Conservation (phyloP, 805 yeast genomes). For the Torulaspora gathmanii region DNA sequence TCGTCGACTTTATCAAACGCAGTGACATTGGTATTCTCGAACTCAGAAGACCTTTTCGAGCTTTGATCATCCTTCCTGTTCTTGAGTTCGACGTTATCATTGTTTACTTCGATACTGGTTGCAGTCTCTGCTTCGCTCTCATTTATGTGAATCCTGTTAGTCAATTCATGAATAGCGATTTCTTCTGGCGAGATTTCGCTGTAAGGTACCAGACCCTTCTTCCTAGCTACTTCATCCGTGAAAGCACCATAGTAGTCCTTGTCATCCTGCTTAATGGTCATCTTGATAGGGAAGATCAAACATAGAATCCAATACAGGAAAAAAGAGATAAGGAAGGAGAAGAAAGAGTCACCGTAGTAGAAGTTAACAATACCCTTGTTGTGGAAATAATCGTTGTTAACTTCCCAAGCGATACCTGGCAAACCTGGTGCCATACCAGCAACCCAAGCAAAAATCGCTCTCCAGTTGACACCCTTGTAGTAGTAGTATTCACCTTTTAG, state of each 20-base stretch:
- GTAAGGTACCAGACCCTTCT: conserved; percentile 34
- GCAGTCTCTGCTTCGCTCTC: conserved; percentile 12
- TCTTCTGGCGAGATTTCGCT: conserved; percentile 29
- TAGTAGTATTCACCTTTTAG: conserved; percentile 37
- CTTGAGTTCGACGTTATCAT: conserved; percentile 8
- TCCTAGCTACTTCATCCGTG: conserved; percentile 36
- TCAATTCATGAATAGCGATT: conserved; percentile 13
- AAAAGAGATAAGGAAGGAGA: conserved; percentile 41
- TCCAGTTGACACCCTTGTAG: conserved; percentile 38
- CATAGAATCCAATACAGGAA: conserved; percentile 36
- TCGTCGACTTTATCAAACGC: background rate
- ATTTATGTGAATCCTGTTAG: conserved; percentile 7
- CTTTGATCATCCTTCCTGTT: conserved; percentile 1
- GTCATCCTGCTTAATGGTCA: conserved; percentile 37
- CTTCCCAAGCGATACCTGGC: conserved; percentile 44
- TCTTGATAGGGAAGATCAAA: conserved; percentile 37
- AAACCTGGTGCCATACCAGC: conserved; percentile 44
- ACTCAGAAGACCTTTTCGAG: conserved; percentile 2
- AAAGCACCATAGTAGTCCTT: conserved; percentile 40
- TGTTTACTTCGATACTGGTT: conserved; percentile 8
- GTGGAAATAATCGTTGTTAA: conserved; percentile 28
- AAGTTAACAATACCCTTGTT: conserved; percentile 40
- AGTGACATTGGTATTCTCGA: background rate
- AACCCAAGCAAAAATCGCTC: conserved; percentile 35
- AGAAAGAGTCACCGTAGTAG: conserved; percentile 43